Conservation (phyloP, 2,329 filamentous ascomycete species). For the Monilinia aucupariae region DNA sequence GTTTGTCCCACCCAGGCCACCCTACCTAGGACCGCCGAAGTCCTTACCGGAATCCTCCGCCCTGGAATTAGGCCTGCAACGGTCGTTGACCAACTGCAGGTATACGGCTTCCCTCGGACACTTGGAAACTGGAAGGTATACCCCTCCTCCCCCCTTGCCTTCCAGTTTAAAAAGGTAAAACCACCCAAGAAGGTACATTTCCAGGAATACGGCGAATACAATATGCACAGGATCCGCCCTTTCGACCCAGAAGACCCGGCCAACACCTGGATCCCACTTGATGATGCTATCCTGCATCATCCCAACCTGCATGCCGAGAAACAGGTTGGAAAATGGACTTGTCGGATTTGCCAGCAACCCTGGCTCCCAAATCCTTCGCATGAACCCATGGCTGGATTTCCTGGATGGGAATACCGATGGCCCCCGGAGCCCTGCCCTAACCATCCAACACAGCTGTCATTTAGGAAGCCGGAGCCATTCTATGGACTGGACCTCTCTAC, state of each 20-base stretch:
- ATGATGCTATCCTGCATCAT: conserved; percentile 5
- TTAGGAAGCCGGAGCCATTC: neutral
- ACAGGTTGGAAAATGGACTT: neutral
- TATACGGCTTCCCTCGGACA: neutral
- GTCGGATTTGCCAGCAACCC: neutral
- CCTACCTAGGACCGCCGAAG: neutral
- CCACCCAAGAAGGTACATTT: neutral
- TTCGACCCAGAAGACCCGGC: neutral
- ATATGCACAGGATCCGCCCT: neutral
- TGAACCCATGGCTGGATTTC: neutral
- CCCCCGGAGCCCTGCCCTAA: neutral
- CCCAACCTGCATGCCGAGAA: neutral
- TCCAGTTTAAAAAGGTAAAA: neutral
- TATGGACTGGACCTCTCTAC: neutral
- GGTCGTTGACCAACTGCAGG: neutral
- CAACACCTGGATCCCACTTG: neutral
- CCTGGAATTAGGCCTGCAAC: neutral
- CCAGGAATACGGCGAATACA: neutral
- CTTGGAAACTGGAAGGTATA: conserved; percentile 1
- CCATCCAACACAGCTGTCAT: neutral
- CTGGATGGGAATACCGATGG: neutral
- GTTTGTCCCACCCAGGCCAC: neutral
- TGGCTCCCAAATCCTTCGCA: neutral
- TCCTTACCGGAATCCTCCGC: neutral
- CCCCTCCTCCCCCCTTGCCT: neutral